Evolutionary conservation across 306 rosid species (phyloP).

Genomic region (Quercus variabilis): DNA sequence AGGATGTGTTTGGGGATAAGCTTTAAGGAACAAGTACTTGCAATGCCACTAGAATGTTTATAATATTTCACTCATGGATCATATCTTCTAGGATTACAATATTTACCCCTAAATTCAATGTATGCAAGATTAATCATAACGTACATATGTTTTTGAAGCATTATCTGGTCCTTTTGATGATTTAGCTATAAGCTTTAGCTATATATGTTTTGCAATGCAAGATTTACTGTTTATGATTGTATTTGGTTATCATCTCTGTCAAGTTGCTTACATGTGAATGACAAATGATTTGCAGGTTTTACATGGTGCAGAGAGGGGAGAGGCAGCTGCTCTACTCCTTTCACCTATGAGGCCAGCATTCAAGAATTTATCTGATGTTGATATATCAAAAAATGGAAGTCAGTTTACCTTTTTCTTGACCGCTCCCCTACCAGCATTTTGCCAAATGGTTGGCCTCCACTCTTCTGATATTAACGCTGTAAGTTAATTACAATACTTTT

Average conservation of each 20-base stretch:
- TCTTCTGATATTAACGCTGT: slow-evolving; percentile 50
- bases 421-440: slow-evolving; percentile 85
- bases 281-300: slow-evolving; percentile 58
- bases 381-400: slow-evolving; percentile 59
- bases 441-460: slow-evolving; percentile 73
- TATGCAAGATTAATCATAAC: neutral
- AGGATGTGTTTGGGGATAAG: slow-evolving; percentile 7
- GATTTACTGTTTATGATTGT: neutral
- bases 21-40: neutral
- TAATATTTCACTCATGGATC: neutral
- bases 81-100: neutral
- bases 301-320: slow-evolving; percentile 93
- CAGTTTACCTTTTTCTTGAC: slow-evolving; percentile 96
- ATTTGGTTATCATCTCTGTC: slow-evolving; percentile 5
- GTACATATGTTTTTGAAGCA: neutral
- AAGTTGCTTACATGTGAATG: slow-evolving; percentile 3
- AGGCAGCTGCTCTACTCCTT: slow-evolving; percentile 78
- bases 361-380: slow-evolving; percentile 56
- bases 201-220: neutral
- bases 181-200: neutral
- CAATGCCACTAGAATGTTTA: slow-evolving; percentile 1
- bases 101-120: neutral
- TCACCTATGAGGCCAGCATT: slow-evolving; percentile 76
- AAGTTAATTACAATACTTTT: slow-evolving; percentile 30
- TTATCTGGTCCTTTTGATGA: neutral